Evolutionary conservation across 805 yeast genomes (phyloP).

Genomic region (Myxozyma udenii): DNA sequence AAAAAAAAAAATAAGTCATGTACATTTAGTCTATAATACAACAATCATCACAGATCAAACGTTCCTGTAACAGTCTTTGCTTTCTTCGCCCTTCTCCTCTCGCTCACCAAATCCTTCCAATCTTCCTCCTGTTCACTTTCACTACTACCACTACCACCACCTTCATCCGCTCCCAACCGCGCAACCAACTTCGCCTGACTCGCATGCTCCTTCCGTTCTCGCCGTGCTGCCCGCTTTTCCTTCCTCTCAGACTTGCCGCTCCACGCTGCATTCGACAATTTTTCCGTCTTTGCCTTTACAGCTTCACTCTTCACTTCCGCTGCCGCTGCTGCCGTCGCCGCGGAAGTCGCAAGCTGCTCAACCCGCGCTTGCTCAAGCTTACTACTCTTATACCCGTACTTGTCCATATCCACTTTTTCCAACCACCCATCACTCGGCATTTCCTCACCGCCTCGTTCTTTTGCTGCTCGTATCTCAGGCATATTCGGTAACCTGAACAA

Average conservation of each 20-base stretch:
- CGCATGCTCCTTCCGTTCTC: constrained; percentile 47
- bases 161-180: constrained; percentile 38
- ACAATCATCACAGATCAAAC: constrained; percentile 16
- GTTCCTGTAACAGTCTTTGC: not conserved
- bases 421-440: constrained; percentile 78
- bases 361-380: constrained; percentile 62
- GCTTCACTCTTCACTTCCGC: constrained; percentile 32
- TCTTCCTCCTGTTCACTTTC: constrained; percentile 49
- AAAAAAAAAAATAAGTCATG: too few relatives aligned
- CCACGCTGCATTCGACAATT: constrained; percentile 65
- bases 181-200: constrained; percentile 47
- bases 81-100: constrained; percentile 51
- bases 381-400: constrained; percentile 60
- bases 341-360: constrained; percentile 52
- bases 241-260: constrained; percentile 64
- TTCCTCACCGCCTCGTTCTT: not conserved
- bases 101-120: constrained; percentile 81
- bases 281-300: constrained; percentile 40
- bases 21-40: not conserved
- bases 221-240: constrained; percentile 59
- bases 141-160: constrained; percentile 42
- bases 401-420: constrained; percentile 62
- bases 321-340: constrained; percentile 34
- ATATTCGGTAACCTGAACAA: constrained; percentile 80
- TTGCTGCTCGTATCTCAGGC: constrained; percentile 68